Evolutionary conservation across 2,329 filamentous ascomycete genomes (phyloP), one percentile per base, ranked within the genome.

Genomic region (Alternaria gansuensis): DNA sequence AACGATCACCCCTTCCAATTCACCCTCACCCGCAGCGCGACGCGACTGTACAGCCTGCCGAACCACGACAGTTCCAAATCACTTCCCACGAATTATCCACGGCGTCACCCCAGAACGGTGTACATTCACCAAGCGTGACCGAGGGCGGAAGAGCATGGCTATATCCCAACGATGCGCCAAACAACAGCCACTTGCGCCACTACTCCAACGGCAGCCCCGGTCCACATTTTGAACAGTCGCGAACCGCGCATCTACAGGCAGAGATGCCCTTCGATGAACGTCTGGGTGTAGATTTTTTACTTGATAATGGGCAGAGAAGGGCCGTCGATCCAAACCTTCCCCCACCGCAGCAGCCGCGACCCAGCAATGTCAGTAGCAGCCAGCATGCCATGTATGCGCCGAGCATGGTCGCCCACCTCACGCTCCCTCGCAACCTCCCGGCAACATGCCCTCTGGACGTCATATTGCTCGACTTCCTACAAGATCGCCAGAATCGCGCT

Each of bases 381-480:
- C 66, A 62, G 29, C 57, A 66, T 28, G 68, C 68, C 31, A 66
- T 75, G 52, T 68, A 74, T 52, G 74, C 74, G 5, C 73, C 74
- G 2, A 62, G 49, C 51, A 63, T 75, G 59, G 59, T 68, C 3
- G 71, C 75, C 0, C 75, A 77, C 57, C 64, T 75, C 49, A 77
- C 76, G 5, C 63, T 81, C 4, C 80, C 80, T 3, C 75, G 74
- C 28, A 91, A 92, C 69, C 82, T 85, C 21, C 75, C 82, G 2
- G 84, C 91, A 1, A 93, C 91, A 0, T 95, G 91, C 73, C 87
- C 91, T 0, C 82, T 96, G 2, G 93, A 96, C 71, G 83, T 81
- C 40, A 85, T 97, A n/a, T 83, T 96, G 43, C 84, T 94, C 24
- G 89, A 93, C 72, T 96, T 95, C 70, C 83, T 95, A 28, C 82